Evolutionary conservation across 805 yeast species (phyloP), one percentile per base, ranked within the genome.

Genomic region (Hanseniaspora meyeri): DNA sequence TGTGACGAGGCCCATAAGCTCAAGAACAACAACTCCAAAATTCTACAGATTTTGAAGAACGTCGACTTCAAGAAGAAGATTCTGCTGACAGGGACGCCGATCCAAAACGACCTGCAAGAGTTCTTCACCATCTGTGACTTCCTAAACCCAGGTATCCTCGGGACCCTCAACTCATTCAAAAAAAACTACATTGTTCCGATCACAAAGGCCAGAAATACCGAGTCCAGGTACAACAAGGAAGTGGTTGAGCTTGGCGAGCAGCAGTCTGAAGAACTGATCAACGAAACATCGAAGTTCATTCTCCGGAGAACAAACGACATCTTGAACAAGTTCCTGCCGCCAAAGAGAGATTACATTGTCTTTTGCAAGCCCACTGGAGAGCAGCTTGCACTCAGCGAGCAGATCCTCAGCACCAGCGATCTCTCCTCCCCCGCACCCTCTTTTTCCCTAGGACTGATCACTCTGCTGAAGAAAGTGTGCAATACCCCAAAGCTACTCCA

Each of bases 1-100:
- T 93, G 96, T 67, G 98, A 93, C 68, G 98, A 93, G 65, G 98
- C 97, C 2, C 98, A 93, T 67, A 74, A 96, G 50, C 74, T 93
- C 61, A 93, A 91, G 63, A 86, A 80, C 62, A 74, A 80, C 5
- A 72, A 81, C 10, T 87, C 86, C 58, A 89, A 87, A 66, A 80
- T 85, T 0, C 71, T 88, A 52, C 81, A 80, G 58, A 79, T 82
- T 0, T 70, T 91, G 53, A 78, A 77, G 43, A 63, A 73, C 1
- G 68, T 89, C 17, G 70, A 80, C 43, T 75, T 83, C 4, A 72
- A 72, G 8, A 78, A 74, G 45, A 79, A 83, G 59, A 71, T 91
- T 1, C 64, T 91, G 5, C 70, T 93, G 7, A 80, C 95, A 0
- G 98, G 96, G 0, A 88, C 96, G 0, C 96, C 96, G 0, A 87